These are phyloP conservation scores for Xylariaceae sp. DNA, from an alignment of 2,329 filamentous ascomycete species.

Conservation along the genomic window DNA sequence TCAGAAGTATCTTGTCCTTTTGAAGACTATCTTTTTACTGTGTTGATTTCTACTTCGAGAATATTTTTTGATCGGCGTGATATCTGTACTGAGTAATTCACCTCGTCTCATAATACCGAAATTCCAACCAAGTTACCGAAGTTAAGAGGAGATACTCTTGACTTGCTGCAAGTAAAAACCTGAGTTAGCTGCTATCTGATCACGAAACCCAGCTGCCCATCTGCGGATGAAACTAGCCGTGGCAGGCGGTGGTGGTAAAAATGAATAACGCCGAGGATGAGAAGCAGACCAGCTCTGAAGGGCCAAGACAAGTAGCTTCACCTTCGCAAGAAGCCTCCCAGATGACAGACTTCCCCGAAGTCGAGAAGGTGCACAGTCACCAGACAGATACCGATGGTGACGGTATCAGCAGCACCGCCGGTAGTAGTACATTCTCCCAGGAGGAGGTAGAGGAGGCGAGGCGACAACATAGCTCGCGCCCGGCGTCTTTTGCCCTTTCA, in stretches of 20 bases:
- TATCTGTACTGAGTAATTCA: constrained; percentile 9
- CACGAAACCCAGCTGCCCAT: not conserved
- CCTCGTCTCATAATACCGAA: constrained; percentile 11
- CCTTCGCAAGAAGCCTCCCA: not conserved
- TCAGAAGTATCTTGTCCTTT: too few relatives aligned
- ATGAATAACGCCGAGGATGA: constrained; percentile 12
- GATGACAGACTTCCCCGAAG: constrained; percentile 4
- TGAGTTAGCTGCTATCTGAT: not conserved
- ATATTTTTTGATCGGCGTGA: not conserved
- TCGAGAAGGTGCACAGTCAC: constrained; percentile 18
- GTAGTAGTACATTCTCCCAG: constrained; percentile 6
- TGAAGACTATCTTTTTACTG: not conserved
- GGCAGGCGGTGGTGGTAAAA: not conserved
- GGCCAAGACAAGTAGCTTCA: constrained; percentile 3
- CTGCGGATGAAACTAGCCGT: not conserved
- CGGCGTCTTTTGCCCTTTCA: constrained; percentile 32
- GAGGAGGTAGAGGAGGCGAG: not conserved
- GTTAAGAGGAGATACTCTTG: not conserved
- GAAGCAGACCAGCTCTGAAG: constrained; percentile 7
- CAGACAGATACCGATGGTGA: constrained; percentile 21
- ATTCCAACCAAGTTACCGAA: constrained; percentile 5
- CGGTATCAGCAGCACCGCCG: not conserved
- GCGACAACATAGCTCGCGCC: constrained; percentile 4
- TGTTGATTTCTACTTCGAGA: not conserved
- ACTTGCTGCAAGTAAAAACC: not conserved